A percentile compares a stretch with the other conserved stretches of the same genome.
Conservation (phyloP, 2,329 filamentous ascomycete genomes). For the Aspergillus spinulosporus region DNA sequence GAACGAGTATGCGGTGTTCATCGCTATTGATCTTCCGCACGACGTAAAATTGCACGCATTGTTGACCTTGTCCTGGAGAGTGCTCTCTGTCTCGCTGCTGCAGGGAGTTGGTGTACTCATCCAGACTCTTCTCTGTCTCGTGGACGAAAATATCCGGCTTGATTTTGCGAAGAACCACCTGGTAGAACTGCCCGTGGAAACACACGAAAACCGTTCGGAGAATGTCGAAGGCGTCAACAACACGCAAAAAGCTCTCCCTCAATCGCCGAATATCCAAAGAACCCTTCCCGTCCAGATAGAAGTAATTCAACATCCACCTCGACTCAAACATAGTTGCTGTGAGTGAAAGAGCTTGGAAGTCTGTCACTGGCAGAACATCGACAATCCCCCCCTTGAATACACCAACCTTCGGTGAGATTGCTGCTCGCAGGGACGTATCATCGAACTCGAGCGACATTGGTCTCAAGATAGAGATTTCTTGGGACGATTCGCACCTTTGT, state of each 20-base stretch:
- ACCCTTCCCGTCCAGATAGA: conserved; percentile 57
- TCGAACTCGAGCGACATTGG: conserved; percentile 28
- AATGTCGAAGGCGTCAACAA: conserved; percentile 64
- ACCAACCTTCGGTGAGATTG: conserved; percentile 54
- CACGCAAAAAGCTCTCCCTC: conserved; percentile 45
- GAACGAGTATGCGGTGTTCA: conserved; percentile 55
- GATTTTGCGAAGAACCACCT: conserved; percentile 60
- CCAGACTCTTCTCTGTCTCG: conserved; percentile 53
- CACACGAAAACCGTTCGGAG: conserved; percentile 66
- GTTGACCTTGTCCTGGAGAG: conserved; percentile 58
- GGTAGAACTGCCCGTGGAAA: conserved; percentile 52
- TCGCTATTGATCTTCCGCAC: conserved; percentile 46
- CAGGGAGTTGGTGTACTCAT: conserved; percentile 55
- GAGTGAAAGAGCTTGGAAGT: conserved; percentile 43
- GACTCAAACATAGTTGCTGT: conserved; percentile 40
- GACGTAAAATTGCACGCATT: conserved; percentile 62
- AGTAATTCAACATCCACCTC: conserved; percentile 50
- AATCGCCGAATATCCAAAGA: conserved; percentile 51
- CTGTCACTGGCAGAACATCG: conserved; percentile 60
- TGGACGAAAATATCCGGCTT: conserved; percentile 54
- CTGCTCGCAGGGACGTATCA: conserved; percentile 34
- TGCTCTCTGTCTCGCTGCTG: conserved; percentile 58
- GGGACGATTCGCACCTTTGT: conserved; percentile 3
- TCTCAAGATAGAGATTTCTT: conserved; percentile 29
- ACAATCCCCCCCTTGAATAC: conserved; percentile 53